Conservation (phyloP, 495 filamentous ascomycete genomes). For the Aspergillus sclerotiicarbonarius region DNA sequence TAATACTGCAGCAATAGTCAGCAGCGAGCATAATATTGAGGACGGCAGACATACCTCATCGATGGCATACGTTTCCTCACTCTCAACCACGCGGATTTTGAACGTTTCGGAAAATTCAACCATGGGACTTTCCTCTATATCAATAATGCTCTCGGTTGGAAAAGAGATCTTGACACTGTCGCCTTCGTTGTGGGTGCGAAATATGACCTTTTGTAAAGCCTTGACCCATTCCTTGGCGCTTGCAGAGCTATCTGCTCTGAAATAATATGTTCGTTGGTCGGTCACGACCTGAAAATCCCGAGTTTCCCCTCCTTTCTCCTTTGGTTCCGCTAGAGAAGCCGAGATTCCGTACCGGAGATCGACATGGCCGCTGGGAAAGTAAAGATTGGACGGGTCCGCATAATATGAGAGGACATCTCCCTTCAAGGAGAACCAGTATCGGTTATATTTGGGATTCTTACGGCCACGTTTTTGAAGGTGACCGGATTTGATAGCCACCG, state of each 20-base stretch:
- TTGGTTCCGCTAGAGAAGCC: conserved; percentile 64
- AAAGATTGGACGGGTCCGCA: conserved; percentile 75
- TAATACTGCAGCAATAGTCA: conserved; percentile 67
- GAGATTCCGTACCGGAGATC: conserved; percentile 91
- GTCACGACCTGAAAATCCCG: conserved; percentile 78
- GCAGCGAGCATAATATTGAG: neutral
- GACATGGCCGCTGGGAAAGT: conserved; percentile 90
- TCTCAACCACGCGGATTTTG: conserved; percentile 89
- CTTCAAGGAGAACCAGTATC: conserved; percentile 96
- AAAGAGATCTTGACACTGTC: conserved; percentile 96
- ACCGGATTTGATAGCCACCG: conserved; percentile 80
- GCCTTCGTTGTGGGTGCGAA: conserved; percentile 92
- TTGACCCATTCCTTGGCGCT: conserved; percentile 99
- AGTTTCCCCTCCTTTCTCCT: conserved; percentile 67
- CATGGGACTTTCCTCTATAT: conserved; percentile 89
- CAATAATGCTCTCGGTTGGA: conserved; percentile 83
- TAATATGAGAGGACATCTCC: conserved; percentile 96
- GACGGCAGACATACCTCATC: conserved; percentile 68
- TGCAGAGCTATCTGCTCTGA: conserved; percentile 81
- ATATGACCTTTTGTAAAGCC: conserved; percentile 89
- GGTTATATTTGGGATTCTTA: conserved; percentile 82
- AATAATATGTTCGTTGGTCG: conserved; percentile 78
- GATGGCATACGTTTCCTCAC: conserved; percentile 88
- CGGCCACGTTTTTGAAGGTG: conserved; percentile 86
- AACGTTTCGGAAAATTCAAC: conserved; percentile 91